Conservation (phyloP, 768 basidiomycete species). For the Leucosporidium yakuticum region DNA sequence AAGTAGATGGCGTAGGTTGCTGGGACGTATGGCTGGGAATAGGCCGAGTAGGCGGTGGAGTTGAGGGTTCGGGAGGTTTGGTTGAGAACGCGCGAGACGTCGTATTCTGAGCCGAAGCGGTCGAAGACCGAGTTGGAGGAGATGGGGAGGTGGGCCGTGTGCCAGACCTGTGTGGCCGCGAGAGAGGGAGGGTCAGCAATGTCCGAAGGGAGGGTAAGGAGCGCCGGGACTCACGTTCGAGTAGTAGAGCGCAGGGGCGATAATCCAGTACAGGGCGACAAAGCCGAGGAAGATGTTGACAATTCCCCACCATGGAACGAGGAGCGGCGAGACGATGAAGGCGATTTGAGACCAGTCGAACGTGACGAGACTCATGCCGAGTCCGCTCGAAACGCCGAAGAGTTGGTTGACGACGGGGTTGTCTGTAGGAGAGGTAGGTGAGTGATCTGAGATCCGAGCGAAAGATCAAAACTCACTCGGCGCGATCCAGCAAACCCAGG, state of each 20-base stretch:
- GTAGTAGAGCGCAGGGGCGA: constrained; percentile 83
- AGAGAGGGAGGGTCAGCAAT: background rate
- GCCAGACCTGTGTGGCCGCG: constrained; percentile 54
- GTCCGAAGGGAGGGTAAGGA: background rate
- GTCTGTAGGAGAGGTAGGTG: constrained; percentile 40
- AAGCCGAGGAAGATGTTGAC: constrained; percentile 83
- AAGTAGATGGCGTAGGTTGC: constrained; percentile 84
- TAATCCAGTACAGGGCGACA: constrained; percentile 84
- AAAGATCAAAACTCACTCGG: constrained; percentile 47
- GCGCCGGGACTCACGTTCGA: constrained; percentile 62
- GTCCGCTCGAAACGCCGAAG: constrained; percentile 73
- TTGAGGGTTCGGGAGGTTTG: constrained; percentile 59
- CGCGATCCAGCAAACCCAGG: constrained; percentile 85
- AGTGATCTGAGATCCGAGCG: too few relatives aligned
- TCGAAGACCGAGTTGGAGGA: constrained; percentile 72
- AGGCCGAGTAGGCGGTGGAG: constrained; percentile 64
- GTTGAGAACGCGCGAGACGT: constrained; percentile 65
- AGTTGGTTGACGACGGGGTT: constrained; percentile 81
- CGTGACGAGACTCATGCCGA: constrained; percentile 83
- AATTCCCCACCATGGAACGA: constrained; percentile 95
- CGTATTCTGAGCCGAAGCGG: constrained; percentile 69
- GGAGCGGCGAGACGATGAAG: constrained; percentile 65
- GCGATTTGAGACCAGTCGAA: constrained; percentile 84
- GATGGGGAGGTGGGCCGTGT: constrained; percentile 82
- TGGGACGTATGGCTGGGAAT: constrained; percentile 86